Evolutionary conservation across 2,329 filamentous ascomycete genomes (phyloP).

Genomic region (Plenodomus biglobosus): DNA sequence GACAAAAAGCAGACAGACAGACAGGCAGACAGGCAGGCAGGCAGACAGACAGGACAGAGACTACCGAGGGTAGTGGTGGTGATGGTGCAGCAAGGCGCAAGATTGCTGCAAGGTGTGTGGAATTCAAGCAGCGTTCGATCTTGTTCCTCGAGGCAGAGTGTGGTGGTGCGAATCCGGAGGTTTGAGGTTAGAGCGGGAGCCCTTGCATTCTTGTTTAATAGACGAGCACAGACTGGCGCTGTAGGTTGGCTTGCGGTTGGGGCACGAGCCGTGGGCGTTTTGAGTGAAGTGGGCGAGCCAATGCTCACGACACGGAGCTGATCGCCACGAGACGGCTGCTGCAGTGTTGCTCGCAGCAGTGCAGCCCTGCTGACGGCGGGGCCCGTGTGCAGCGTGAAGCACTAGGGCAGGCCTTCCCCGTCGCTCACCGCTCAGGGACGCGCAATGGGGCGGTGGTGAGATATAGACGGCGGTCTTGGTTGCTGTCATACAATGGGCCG

Average conservation of each 20-base stretch:
- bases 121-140: slow-evolving; percentile 36
- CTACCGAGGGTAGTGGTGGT: slow-evolving; percentile 6
- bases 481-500: slow-evolving; percentile 19
- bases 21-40: slow-evolving; percentile 27
- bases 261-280: slow-evolving; percentile 26
- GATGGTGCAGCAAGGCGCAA: slow-evolving; percentile 20
- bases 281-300: slow-evolving; percentile 24
- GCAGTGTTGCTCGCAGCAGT: slow-evolving; percentile 12
- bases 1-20: slow-evolving; percentile 37
- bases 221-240: slow-evolving; percentile 23
- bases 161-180: slow-evolving; percentile 24
- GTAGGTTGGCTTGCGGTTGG: slow-evolving; percentile 5
- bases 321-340: slow-evolving; percentile 31
- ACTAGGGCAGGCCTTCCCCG: slow-evolving; percentile 30
- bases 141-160: slow-evolving; percentile 27
- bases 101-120: slow-evolving; percentile 33
- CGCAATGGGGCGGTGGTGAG: slow-evolving; percentile 23
- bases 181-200: slow-evolving; percentile 29
- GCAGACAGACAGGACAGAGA: no score
- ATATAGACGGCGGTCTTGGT: slow-evolving; percentile 10
- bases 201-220: slow-evolving; percentile 42
- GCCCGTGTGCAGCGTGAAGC: slow-evolving; percentile 31
- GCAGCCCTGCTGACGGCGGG: slow-evolving; percentile 3
- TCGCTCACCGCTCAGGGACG: slow-evolving; percentile 32
- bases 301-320: slow-evolving; percentile 24